Evolutionary conservation across 257 asterid genomes (phyloP).

Genomic region (Cruciata laevipes): DNA sequence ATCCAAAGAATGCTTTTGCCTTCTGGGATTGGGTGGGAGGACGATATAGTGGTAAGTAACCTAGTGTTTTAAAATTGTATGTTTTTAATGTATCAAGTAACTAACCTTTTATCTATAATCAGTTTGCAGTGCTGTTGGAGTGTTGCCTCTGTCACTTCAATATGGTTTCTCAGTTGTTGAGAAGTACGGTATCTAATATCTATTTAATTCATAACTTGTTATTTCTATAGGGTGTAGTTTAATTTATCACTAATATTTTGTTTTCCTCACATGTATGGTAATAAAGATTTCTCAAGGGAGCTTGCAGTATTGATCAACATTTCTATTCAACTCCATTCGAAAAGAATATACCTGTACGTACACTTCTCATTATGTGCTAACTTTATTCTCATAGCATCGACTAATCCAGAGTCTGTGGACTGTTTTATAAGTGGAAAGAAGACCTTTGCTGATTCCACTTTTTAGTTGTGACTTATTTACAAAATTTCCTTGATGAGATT

Average conservation of each 20-base stretch:
- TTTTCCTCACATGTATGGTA: conserved; percentile 9
- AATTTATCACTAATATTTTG: background rate
- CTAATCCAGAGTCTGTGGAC: background rate
- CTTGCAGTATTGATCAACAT: conserved; percentile 91
- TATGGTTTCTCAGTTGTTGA: conserved; percentile 84
- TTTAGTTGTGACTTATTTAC: background rate
- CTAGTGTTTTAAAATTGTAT: conserved; percentile 12
- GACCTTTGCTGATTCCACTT: background rate
- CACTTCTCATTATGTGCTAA: conserved; percentile 2
- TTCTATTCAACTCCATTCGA: conserved; percentile 69
- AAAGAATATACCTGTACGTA: conserved; percentile 79
- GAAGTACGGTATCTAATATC: conserved; percentile 48
- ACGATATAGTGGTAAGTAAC: conserved; percentile 80
- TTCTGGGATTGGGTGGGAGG: conserved; percentile 99
- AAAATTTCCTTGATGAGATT: background rate
- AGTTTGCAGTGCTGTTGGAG: conserved; percentile 99
- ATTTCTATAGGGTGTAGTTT: background rate
- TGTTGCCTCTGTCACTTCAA: conserved; percentile 95
- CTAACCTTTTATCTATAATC: conserved; percentile 37
- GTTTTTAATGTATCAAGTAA: conserved; percentile 14
- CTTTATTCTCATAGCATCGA: background rate
- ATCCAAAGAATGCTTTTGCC: conserved; percentile 98
- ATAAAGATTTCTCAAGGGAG: conserved; percentile 88
- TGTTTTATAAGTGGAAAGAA: background rate
- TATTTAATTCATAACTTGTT: conserved; percentile 2